Conservation (phyloP, 1,284 basidiomycete species). For the Meira nashicola region DNA sequence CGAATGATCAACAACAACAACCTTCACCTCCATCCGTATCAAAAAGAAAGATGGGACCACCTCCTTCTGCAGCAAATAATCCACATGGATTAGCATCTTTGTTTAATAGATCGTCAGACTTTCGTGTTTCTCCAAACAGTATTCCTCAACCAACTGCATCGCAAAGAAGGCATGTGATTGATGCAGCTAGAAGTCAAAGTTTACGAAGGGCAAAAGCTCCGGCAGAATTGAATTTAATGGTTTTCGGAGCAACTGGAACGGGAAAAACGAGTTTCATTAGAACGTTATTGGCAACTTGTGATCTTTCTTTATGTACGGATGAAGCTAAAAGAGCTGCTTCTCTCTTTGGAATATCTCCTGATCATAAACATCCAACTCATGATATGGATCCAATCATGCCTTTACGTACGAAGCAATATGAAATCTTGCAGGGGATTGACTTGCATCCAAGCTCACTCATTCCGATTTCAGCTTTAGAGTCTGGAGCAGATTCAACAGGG, state of each 20-base stretch:
- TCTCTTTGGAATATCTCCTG: neutral
- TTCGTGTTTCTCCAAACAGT: neutral
- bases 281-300: constrained; percentile 1
- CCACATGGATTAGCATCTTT: neutral
- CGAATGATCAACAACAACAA: too few relatives aligned
- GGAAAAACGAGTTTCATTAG: constrained; percentile 10
- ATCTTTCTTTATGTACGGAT: constrained; percentile 2
- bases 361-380: constrained; percentile 1
- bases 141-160: neutral
- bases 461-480: neutral
- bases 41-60: too few relatives aligned
- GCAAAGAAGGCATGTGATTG: neutral
- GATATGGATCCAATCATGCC: constrained; percentile 6
- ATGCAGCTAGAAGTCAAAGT: neutral
- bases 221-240: constrained; percentile 5
- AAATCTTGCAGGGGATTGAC: constrained; percentile 5
- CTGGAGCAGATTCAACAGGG: neutral
- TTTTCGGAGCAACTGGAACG: neutral
- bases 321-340: constrained; percentile 4
- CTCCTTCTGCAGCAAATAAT: too few relatives aligned
- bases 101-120: neutral
- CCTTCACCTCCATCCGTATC: too few relatives aligned
- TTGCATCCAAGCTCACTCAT: neutral
- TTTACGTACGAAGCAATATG: neutral
- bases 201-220: constrained; percentile 1